Evolutionary conservation across 2,329 filamentous ascomycete species (phyloP), one percentile per base, ranked within the genome.

Genomic region (Stachybotrys echinatus): DNA sequence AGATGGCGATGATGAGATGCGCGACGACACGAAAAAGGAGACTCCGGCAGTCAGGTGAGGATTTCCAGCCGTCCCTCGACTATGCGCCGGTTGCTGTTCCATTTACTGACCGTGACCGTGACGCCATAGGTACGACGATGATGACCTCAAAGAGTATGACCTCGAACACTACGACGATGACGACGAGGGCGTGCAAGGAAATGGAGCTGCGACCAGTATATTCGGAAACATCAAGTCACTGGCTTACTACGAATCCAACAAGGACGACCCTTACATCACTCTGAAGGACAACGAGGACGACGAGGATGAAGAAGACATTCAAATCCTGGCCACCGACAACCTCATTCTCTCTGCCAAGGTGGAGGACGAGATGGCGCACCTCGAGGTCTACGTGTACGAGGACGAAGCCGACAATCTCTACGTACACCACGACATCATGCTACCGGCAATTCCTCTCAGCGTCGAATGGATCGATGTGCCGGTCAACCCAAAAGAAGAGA

Each of bases 351-450:
- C 92, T 12, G 92, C 91, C 56, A 92, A 96, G 73, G 87, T 97
- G 47, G 94, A 99, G 70, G 94, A 99, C 61, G 94, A 99, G 66
- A 85, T 99, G 53, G 92, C 94, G 18, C 92, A 97, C 69, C 77
- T 99, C 22, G 94, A 99, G 68, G 88, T 97, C 19, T 96, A 97
- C 64, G 91, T 99, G 23, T 99, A 97, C 71, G 94, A 99, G 69
- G 94, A 97, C 61, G 84, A 84, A 54, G 88, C 86, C 42, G 94
- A 97, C 71, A 99, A 99, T 67, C 85, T 99, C 53, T 99, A 99
- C 68, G 92, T 99, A 21, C 94, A 99, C 74, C 94, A 99, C 79
- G 94, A 99, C 70, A 95, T 99, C 61, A 97, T 99, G 92, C 81
- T 99, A 50, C 94, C 94, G 27, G 92, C 92, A 21, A 96, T 99